These are phyloP conservation scores for Leccinum variicolor DNA, from an alignment of 768 basidiomycete genomes.

Conservation along the genomic window DNA sequence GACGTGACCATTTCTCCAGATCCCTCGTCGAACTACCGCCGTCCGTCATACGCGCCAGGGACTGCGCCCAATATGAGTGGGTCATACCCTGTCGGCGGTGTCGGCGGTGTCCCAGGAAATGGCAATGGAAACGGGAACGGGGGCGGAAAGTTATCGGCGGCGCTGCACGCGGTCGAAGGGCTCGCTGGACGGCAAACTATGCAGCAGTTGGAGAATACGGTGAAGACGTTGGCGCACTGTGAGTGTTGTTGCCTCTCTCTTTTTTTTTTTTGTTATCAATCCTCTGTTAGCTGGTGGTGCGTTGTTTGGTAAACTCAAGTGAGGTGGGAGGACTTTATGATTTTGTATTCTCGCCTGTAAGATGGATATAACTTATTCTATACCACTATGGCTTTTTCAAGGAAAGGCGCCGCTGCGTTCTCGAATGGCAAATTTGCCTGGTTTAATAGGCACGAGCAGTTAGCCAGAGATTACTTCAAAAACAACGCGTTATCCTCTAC, in stretches of 20 bases:
- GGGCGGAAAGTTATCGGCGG: slow-evolving; percentile 24
- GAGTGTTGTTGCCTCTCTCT: slow-evolving; percentile 26
- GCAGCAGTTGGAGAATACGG: slow-evolving; percentile 44
- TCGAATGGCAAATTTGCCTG: not conserved
- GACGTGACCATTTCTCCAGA: not conserved
- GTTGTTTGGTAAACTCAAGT: slow-evolving; percentile 9
- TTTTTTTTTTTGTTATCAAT: not conserved
- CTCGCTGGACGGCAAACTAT: slow-evolving; percentile 51
- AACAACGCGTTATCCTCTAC: too few relatives aligned
- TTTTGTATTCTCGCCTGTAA: not conserved
- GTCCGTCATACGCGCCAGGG: not conserved
- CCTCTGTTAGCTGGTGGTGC: not conserved
- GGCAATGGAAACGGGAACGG: not conserved
- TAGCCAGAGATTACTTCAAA: too few relatives aligned
- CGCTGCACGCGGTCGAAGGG: slow-evolving; percentile 51
- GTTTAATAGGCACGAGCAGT: too few relatives aligned
- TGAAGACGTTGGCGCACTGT: slow-evolving; percentile 51
- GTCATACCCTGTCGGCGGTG: not conserved
- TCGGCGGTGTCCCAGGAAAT: not conserved
- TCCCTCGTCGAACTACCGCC: slow-evolving; percentile 5
- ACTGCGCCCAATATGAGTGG: not conserved
- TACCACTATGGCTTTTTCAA: not conserved
- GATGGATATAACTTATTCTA: not conserved
- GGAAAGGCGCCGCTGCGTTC: not conserved
- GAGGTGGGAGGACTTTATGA: not conserved